Conservation (phyloP, 148 eudicot species). For the Bassia scoparia region DNA sequence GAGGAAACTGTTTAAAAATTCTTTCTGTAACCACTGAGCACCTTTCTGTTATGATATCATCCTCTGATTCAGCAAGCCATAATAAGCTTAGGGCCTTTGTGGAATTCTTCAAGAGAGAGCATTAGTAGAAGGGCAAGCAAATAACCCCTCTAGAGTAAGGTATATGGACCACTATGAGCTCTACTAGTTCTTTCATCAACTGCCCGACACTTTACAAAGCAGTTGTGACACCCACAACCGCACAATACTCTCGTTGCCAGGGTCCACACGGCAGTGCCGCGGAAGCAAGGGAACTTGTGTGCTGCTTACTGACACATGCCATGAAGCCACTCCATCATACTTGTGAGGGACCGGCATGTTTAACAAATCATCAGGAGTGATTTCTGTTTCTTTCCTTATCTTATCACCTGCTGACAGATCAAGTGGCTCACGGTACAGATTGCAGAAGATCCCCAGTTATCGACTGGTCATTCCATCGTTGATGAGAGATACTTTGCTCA, state of each 20-base stretch:
- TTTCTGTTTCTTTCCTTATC: constrained; percentile 48
- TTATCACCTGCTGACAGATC: constrained; percentile 67
- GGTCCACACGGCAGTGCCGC: constrained; percentile 91
- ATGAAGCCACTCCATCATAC: constrained; percentile 85
- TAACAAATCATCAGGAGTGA: constrained; percentile 82
- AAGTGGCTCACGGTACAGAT: constrained; percentile 74
- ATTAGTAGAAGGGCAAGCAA: constrained; percentile 80
- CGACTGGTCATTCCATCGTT: constrained; percentile 75
- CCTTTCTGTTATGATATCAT: constrained; percentile 64
- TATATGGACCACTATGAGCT: constrained; percentile 85
- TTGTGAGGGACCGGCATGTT: constrained; percentile 88
- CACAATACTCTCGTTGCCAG: constrained; percentile 64
- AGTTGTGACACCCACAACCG: constrained; percentile 92
- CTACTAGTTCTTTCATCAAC: constrained; percentile 91
- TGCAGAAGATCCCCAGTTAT: constrained; percentile 70
- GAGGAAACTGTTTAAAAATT: constrained; percentile 45
- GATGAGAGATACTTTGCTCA: constrained; percentile 50
- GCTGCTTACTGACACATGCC: constrained; percentile 95
- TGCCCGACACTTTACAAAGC: constrained; percentile 87
- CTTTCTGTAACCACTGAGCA: constrained; percentile 65
- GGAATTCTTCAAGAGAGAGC: constrained; percentile 63
- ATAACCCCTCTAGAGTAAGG: constrained; percentile 89
- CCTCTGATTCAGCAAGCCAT: constrained; percentile 68
- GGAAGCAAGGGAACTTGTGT: constrained; percentile 72
- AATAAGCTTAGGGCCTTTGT: constrained; percentile 64